These are phyloP conservation scores for Chytridium lagenaria DNA, from an alignment of 371 early-diverging fungal genomes.

Conservation along the genomic window DNA sequence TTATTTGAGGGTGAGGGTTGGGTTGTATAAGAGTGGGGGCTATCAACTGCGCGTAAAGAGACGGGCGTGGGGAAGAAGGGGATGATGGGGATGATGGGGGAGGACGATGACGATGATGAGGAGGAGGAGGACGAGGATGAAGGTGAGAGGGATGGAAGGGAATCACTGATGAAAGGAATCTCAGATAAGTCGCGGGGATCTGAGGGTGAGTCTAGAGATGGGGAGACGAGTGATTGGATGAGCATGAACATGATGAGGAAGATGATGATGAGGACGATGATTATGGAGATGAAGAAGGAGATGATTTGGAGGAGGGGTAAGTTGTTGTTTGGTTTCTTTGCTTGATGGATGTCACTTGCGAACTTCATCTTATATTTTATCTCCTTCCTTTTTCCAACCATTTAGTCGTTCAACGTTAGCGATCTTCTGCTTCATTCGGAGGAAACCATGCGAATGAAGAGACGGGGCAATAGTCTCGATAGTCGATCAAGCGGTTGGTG, in stretches of 20 bases:
- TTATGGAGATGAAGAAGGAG: conserved; percentile 33
- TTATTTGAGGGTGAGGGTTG: conserved; percentile 68
- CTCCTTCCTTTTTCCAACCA: neutral
- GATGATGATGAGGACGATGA: conserved; percentile 52
- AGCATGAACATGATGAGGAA: conserved; percentile 48
- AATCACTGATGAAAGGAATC: neutral
- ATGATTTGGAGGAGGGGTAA: conserved; percentile 25
- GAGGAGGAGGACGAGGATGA: too few relatives aligned
- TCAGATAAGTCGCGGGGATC: neutral
- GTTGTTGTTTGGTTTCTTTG: conserved; percentile 13
- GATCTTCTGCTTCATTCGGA: conserved; percentile 37
- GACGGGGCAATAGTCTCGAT: conserved; percentile 18
- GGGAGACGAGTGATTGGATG: conserved; percentile 39
- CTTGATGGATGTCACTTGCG: neutral
- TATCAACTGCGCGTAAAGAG: conserved; percentile 2
- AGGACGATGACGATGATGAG: conserved; percentile 33
- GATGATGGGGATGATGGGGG: conserved; percentile 5
- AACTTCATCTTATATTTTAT: neutral
- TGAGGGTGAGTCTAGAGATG: conserved; percentile 5
- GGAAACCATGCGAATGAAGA: conserved; percentile 25
- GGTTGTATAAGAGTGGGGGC: neutral
- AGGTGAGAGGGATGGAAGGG: neutral
- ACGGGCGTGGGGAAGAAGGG: conserved; percentile 37
- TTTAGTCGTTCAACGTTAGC: conserved; percentile 33
- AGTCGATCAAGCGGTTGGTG: neutral